Evolutionary conservation across 495 filamentous ascomycete genomes (phyloP), one percentile per base, ranked within the genome.

Genomic region (Aspergillus panamensis): DNA sequence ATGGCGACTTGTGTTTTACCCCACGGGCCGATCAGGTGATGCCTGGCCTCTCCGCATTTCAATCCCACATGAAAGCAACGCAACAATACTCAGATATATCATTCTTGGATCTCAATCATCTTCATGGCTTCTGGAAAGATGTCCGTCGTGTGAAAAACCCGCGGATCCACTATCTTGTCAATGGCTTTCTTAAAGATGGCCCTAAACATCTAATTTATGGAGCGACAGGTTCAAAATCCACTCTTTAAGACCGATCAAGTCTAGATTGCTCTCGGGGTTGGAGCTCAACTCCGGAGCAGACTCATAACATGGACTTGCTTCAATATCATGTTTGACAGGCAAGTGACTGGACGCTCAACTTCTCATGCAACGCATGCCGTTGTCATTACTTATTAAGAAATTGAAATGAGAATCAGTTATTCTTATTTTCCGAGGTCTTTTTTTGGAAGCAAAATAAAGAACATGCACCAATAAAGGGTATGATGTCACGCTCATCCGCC

Each of bases 21-120:
- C 54, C 48, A 45, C 56, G 40, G 53, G 10, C 48, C 48, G 48
- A 52, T 58, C 56, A 58, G 56, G 56, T 58, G 56, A 58, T 58
- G 32, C 39, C 19, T 45, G n/a, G 17, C 8, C 42, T n/a, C 42
- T 45, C 42, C 42, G 42, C 42, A 45, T 45, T 20, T 39, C 35
- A 39, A 49, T 49, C 47, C 17, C 42, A 45, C 42, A 10, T 39
- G 5, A n/a, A 39, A n/a, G 35, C 1, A n/a, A 39, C 35, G 20
- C 16, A 45, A 45, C 16, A 45, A 20, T 10, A 12, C 17, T 45
- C 42, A 45, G 16, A 17, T 39, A n/a, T n/a, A 39, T 10, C 35
- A 10, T n/a, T 3, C 10, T 10, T 25, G 25, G 5, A 25, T 25
- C 25, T 25, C 25, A 25, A 25, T 25, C 35, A 39, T 0, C 35